Evolutionary conservation across 2,329 filamentous ascomycete genomes (phyloP), one percentile per base, ranked within the genome.

Genomic region (Colletotrichum plurivorum): DNA sequence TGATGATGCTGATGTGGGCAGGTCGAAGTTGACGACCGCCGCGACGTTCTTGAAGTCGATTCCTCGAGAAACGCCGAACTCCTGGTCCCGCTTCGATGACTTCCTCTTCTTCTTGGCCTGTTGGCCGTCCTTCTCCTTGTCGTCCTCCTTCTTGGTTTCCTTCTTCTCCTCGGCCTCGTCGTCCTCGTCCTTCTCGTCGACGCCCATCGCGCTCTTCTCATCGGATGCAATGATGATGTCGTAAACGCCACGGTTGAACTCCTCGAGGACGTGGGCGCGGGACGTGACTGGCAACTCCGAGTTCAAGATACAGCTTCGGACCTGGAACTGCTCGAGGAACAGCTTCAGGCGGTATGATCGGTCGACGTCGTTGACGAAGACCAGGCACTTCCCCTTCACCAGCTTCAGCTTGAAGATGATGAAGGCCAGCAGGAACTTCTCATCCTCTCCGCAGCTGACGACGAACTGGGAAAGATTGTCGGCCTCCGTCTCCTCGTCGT

Each of bases 201-300:
- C 87, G 13, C 93, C 94, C 12, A 97, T 80, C 12, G 97, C 89
- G 77, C 97, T 94, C 72, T 93, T 92, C 78, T 97, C 95, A 75
- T 99, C 96, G 0, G 94, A 95, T 1, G 96, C 96, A 75, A 99
- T 97, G 73, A 99, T 95, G 71, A 98, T 98, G 75, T 99, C 95
- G 85, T 99, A 99, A 7, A 98, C 91, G 61, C 94, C 93, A 81
- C 93, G 93, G 84, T 98, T 99, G 83, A 99, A 99, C 79, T 98
- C 94, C 75, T 98, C 93, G 3, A 99, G 95, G 2, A 97, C 94
- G 78, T 99, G 95, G 46, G 98, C 90, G 69, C 96, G 88, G 1
- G 93, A 96, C 76, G 98, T 98, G 73, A 98, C 91, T 0, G 96
- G 96, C 43, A 99, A 83, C 77, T 99, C 95, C 1, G 94, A 96